Conservation (phyloP, 2,329 filamentous ascomycete species). For the Hymenoscyphus scutula region DNA sequence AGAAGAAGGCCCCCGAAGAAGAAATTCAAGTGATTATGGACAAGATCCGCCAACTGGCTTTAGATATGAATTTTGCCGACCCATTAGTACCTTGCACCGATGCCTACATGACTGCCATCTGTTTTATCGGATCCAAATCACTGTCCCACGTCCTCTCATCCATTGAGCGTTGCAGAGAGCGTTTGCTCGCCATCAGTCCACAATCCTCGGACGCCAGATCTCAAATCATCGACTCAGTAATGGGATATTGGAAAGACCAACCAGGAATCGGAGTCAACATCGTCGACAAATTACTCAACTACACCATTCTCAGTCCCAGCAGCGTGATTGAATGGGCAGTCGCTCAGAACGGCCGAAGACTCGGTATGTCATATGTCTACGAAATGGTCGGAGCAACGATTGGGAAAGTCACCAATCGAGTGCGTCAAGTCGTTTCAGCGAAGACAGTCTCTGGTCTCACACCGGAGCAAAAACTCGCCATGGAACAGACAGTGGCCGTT, state of each 20-base stretch:
- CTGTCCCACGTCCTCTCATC: conserved; percentile 93
- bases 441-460: conserved; percentile 55
- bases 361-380: conserved; percentile 76
- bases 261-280: conserved; percentile 90
- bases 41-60: conserved; percentile 75
- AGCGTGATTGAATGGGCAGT: conserved; percentile 91
- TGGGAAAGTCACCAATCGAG: conserved; percentile 81
- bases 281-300: conserved; percentile 95
- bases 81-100: conserved; percentile 85
- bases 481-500: conserved; percentile 64
- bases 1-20: conserved; percentile 80
- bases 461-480: conserved; percentile 43
- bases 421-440: conserved; percentile 73
- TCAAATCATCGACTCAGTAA: conserved; percentile 87
- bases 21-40: conserved; percentile 82
- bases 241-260: conserved; percentile 90
- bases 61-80: conserved; percentile 65
- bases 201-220: conserved; percentile 72
- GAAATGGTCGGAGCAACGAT: conserved; percentile 90
- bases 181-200: conserved; percentile 75
- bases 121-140: conserved; percentile 91
- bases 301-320: conserved; percentile 84
- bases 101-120: conserved; percentile 89
- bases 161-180: conserved; percentile 91
- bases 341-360: conserved; percentile 54